Base-by-base conservation (phyloP, 164 flowering plant genomes). In the Vitis amurensis region DNA sequence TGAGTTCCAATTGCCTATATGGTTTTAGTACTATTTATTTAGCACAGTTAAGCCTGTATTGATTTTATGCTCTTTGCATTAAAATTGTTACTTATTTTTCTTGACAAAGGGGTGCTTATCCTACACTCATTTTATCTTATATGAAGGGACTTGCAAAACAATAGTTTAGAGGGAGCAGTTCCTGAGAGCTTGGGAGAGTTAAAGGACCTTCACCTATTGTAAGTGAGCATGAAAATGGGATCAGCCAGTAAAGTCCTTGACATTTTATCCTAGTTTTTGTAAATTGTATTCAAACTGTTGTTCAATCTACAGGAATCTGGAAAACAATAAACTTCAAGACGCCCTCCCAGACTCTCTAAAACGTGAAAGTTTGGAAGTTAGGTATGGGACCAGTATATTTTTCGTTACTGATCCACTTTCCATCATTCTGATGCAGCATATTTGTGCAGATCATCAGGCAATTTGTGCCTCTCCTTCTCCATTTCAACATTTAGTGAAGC, bases 101-200 rank as follows among this genome's bases (percentile, higher is more conserved):
- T 31, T 31, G 44, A 31, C 8, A 31, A 31, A 31, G 4, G 3
- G 44, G 44, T 2, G 44, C 44, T 31, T 31, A 31, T 31, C 44
- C 44, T 31, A 31, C 0, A 23, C 27, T 31, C 44, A 4, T 31
- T 31, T 31, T 31, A 31, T 31, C 44, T 31, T 31, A 23, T 31
- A 31, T 84, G 74, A 61, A 92, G 96, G 86, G 97, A 90, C 76
- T 70, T 92, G 89, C 84, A 85, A 65, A 89, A 89, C 63, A 92
- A 92, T 69, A 90, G 84, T 66, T 74, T 92, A 66, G 66, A 81
- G 48, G 94, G 91, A 72, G 76, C 68, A 65, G 90, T 92, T 72
- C 97, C 97, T n/a, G 90, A 89, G n/a, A 84, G 77, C 81, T 76
- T 89, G 80, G 97, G 91, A 70, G 85, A 85, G 69, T 69, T 92